Percentiles rank a stretch among this genome's conserved stretches.
These are phyloP conservation scores for Coniochaeta pulveracea DNA, from an alignment of 2,329 filamentous ascomycete species.

Conservation along the genomic window DNA sequence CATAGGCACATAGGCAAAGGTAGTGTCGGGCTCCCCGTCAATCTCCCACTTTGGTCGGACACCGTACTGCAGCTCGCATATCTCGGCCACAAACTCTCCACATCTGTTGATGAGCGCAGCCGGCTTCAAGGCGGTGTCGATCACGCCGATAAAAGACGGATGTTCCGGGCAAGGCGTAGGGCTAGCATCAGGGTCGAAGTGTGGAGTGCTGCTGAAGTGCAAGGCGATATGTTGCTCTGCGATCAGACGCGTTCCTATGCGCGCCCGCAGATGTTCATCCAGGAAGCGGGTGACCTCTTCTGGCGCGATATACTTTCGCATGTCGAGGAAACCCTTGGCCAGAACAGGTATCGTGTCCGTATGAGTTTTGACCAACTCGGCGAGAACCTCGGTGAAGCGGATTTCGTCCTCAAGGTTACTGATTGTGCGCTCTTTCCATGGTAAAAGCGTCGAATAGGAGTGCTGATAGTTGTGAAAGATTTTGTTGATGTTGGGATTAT, in stretches of 20 bases:
- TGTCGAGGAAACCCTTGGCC: slow-evolving; percentile 87
- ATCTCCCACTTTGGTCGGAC: slow-evolving; percentile 71
- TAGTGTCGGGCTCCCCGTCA: slow-evolving; percentile 76
- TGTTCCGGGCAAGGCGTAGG: slow-evolving; percentile 39
- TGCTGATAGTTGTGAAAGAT: slow-evolving; percentile 97
- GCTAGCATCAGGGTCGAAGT: slow-evolving; percentile 44
- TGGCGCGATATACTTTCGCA: slow-evolving; percentile 76
- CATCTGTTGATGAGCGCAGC: slow-evolving; percentile 73
- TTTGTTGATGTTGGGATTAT: slow-evolving; percentile 87
- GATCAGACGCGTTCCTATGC: slow-evolving; percentile 88
- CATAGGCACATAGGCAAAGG: slow-evolving; percentile 87
- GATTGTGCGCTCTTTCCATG: slow-evolving; percentile 61
- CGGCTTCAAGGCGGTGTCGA: slow-evolving; percentile 80
- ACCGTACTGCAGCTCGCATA: slow-evolving; percentile 93
- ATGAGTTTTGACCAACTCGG: slow-evolving; percentile 91
- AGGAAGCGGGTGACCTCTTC: slow-evolving; percentile 81
- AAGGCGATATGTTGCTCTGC: slow-evolving; percentile 95
- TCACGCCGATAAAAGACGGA: slow-evolving; percentile 79
- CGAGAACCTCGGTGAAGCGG: slow-evolving; percentile 82
- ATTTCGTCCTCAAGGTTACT: slow-evolving; percentile 77
- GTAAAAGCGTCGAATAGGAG: slow-evolving; percentile 79
- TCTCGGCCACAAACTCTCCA: slow-evolving; percentile 85
- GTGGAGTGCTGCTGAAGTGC: slow-evolving; percentile 61
- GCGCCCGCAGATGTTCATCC: slow-evolving; percentile 83
- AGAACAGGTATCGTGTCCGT: slow-evolving; percentile 89